Evolutionary conservation across 2,329 filamentous ascomycete species (phyloP).

Genomic region (Zymoseptoria tritici): DNA sequence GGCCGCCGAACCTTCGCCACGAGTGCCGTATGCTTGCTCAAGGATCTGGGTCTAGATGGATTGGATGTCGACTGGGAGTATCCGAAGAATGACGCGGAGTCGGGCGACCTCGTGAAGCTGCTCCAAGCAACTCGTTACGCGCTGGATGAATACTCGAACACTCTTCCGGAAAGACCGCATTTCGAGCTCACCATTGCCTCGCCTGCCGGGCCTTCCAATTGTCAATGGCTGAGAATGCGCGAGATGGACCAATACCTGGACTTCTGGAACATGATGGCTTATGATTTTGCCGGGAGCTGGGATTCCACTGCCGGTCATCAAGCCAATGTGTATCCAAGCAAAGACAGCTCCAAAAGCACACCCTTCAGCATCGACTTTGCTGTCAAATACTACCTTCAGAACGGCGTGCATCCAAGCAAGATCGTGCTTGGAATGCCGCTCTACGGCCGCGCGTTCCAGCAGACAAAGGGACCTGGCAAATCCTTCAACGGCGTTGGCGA

Average conservation of each 20-base stretch:
- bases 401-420: slow-evolving; percentile 58
- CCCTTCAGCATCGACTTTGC: slow-evolving; percentile 72
- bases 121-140: slow-evolving; percentile 33
- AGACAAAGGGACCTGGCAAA: slow-evolving; percentile 66
- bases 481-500: slow-evolving; percentile 65
- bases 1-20: slow-evolving; percentile 61
- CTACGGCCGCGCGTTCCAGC: slow-evolving; percentile 78
- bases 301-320: slow-evolving; percentile 66
- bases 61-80: slow-evolving; percentile 46
- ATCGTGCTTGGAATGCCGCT: slow-evolving; percentile 87
- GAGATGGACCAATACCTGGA: slow-evolving; percentile 39
- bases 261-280: slow-evolving; percentile 47
- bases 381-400: slow-evolving; percentile 59
- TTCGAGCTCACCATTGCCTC: slow-evolving; percentile 41
- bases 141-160: slow-evolving; percentile 35
- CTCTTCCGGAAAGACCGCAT: slow-evolving; percentile 29
- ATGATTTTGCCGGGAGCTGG: slow-evolving; percentile 67
- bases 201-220: slow-evolving; percentile 38
- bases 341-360: slow-evolving; percentile 54
- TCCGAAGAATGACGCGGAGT: slow-evolving; percentile 35
- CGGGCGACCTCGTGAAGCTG: slow-evolving; percentile 33
- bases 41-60: slow-evolving; percentile 65
- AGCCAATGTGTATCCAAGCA: slow-evolving; percentile 64
- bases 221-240: slow-evolving; percentile 34
- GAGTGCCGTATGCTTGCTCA: slow-evolving; percentile 66